Evolutionary conservation across 495 filamentous ascomycete species (phyloP), one percentile per base, ranked within the genome.

Genomic region (Penicillium macrosclerotiorum): DNA sequence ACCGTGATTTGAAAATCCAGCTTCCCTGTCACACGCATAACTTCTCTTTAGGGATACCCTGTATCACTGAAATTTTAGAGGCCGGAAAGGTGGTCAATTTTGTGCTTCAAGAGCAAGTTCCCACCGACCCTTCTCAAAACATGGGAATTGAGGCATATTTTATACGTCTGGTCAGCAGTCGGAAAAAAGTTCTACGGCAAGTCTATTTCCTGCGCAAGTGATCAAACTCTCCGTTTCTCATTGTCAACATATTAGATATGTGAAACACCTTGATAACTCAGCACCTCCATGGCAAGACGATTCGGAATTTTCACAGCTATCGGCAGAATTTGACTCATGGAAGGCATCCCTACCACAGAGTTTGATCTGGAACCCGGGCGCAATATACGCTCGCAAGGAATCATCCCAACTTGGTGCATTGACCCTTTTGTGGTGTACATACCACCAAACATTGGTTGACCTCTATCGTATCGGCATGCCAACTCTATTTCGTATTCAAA

Each of bases 1-100:
- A 62, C 19, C 30, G 31, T 14, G 54, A 55, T 29, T 33, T 62
- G 6, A 59, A 59, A 37, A 59, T 62, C 11, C 58, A 62, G 47
- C 33, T 71, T 48, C 39, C 47, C 24, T 45, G 55, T 42, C 41
- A 64, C 35, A 41, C 48, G 17, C 46, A 51, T 16, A 59, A 57
- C 42, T 48, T 37, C 42, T 33, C 44, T 20, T 20, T 51, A 13
- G 47, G 48, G 5, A 44, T 46, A 5, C 42, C 52, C 1, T 55
- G 52, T 34, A 47, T 55, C 8, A 55, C 52, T 2, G 52, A 55
- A 25, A 34, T 20, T 3, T n/a, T 55, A 9, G 52, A 55, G 17
- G 37, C 24, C 4, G 42, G 33, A 3, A 51, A 47, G 12, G 22
- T 51, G 0, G 16, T 55, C 2, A 26, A 31, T 2, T 55, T 55